Evolutionary conservation across 768 basidiomycete genomes (phyloP), one percentile per base, ranked within the genome.

Genomic region (Auriscalpium microsporum): DNA sequence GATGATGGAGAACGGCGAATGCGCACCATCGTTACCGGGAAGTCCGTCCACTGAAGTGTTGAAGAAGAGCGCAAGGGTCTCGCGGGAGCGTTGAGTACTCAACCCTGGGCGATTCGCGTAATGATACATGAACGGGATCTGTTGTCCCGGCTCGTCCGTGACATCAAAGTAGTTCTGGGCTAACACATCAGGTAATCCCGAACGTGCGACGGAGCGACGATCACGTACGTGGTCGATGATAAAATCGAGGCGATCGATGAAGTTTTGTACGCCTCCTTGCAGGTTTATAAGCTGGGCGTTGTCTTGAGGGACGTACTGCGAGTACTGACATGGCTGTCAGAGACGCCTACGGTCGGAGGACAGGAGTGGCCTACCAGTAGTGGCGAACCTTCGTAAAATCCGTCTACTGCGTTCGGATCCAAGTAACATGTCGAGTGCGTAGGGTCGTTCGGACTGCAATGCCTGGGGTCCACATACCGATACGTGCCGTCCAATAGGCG

Each of bases 101-200:
- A 78, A 64, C 3, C 81, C 81, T 0, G 83, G 82, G 2, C 72
- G 70, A 63, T 84, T 77, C 1, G 79, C 82, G 60, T 85, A 85
- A 67, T 85, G 82, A 61, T 83, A 84, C 82, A 84, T 84, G 66
- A 76, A 82, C 0, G 82, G 82, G 61, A 85, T 84, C 59, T 83
- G 81, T 59, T 83, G 81, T 3, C 82, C 83, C 0, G 82, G 82
- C 61, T 85, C 83, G 62, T 85, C 74, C 10, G 82, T 82, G 0
- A 74, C 71, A 55, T 84, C 83, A 56, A 84, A 84, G 65, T 82
- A 85, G 42, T 72, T 71, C 77, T 83, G 50, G 16, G 36, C 40
- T 3, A 17, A 9, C n/a, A 44, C 21, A 47, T 16, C 10, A 9
- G 48, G 5, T 19, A 40, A 28, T 45, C 8, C 14, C 40, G 48